Conservation (phyloP, 768 basidiomycete species). For the Boletus coccyginus region DNA sequence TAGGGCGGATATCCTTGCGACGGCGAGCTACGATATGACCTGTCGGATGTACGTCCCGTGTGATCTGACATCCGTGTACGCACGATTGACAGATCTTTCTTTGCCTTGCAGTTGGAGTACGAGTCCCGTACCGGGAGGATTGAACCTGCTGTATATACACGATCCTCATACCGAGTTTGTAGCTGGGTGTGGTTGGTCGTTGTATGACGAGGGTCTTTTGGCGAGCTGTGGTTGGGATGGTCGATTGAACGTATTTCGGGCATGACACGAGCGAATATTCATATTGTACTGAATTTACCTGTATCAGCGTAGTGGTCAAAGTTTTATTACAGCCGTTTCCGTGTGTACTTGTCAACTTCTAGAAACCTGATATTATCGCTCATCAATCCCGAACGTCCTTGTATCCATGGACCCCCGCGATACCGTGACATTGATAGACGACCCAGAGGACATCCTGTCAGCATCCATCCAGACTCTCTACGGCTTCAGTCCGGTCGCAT, state of each 20-base stretch:
- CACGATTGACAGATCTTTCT: not conserved
- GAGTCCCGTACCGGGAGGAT: slow-evolving; percentile 44
- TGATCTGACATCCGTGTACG: not conserved
- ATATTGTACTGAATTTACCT: not conserved
- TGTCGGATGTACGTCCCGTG: slow-evolving; percentile 72
- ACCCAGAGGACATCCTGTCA: slow-evolving; percentile 68
- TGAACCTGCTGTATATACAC: slow-evolving; percentile 66
- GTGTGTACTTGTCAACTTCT: not conserved
- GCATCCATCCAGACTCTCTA: slow-evolving; percentile 63
- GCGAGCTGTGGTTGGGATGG: slow-evolving; percentile 95
- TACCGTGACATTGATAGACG: slow-evolving; percentile 12
- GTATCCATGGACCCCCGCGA: not conserved
- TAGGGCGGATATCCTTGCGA: slow-evolving; percentile 63
- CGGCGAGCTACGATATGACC: slow-evolving; percentile 92
- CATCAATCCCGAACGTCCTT: too few species aligned
- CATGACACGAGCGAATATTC: slow-evolving; percentile 26
- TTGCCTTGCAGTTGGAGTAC: slow-evolving; percentile 64
- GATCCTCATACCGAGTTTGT: slow-evolving; percentile 95
- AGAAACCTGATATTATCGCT: too few species aligned
- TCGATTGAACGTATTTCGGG: slow-evolving; percentile 72
- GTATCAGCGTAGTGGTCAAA: not conserved
- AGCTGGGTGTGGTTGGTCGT: slow-evolving; percentile 87
- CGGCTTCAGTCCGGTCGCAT: slow-evolving; percentile 56
- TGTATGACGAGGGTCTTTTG: slow-evolving; percentile 83
- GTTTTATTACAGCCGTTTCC: not conserved